A percentile compares a stretch with the other conserved stretches of the same genome.
Evolutionary conservation across 2,329 filamentous ascomycete genomes (phyloP).

Genomic region (Curvularia hawaiiensis): DNA sequence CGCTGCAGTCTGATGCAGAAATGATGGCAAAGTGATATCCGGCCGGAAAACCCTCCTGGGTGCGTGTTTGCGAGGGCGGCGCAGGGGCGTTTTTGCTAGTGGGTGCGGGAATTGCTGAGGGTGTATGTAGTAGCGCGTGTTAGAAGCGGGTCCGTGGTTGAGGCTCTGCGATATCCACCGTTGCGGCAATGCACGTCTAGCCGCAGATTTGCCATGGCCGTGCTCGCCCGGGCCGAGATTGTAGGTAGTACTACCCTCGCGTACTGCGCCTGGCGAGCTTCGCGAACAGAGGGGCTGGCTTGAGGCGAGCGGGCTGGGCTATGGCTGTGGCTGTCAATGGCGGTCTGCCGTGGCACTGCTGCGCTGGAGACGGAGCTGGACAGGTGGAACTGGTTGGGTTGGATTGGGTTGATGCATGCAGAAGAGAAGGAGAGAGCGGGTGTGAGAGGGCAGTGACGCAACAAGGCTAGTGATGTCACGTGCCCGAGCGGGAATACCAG

Average conservation of each 20-base stretch:
- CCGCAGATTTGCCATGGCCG: conserved; percentile 16
- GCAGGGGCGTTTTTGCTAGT: background rate
- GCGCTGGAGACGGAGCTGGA: no score
- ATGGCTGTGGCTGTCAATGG: no score
- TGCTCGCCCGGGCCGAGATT: conserved; percentile 10
- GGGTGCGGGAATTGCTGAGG: conserved; percentile 12
- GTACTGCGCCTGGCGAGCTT: background rate
- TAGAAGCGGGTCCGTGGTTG: conserved; percentile 7
- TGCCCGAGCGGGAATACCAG: background rate
- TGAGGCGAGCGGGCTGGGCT: background rate
- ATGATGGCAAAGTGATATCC: conserved; percentile 6
- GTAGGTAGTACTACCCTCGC: no score
- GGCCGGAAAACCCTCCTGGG: conserved; percentile 5
- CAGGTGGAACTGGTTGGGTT: no score
- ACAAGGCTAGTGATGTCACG: background rate
- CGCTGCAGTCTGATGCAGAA: conserved; percentile 7
- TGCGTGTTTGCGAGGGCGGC: background rate
- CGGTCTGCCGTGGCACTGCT: background rate
- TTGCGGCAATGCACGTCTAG: conserved; percentile 18
- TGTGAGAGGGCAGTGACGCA: background rate
- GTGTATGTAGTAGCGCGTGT: background rate
- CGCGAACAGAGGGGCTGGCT: conserved; percentile 5
- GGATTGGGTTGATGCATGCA: no score
- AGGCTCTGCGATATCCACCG: conserved; percentile 16
- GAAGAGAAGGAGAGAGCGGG: background rate